Percentiles rank a stretch among this genome's conserved stretches.
Evolutionary conservation across 2,329 filamentous ascomycete species (phyloP).

Genomic region (Exophiala sideris): DNA sequence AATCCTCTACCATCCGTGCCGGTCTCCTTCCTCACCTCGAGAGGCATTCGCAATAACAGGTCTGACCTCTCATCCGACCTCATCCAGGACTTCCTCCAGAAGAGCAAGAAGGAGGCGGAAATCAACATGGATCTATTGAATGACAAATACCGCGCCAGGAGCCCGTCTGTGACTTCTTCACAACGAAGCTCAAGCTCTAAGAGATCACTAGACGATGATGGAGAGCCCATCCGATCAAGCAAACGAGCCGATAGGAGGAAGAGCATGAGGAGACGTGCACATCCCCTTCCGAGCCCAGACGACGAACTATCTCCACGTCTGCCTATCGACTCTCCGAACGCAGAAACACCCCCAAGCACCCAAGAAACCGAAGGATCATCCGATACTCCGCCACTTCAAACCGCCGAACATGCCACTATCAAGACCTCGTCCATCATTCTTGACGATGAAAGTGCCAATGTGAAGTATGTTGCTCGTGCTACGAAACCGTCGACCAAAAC

Average conservation of each 20-base stretch:
- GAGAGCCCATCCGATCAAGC: slow-evolving; percentile 23
- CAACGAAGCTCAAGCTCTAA: slow-evolving; percentile 30
- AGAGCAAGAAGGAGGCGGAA: slow-evolving; percentile 23
- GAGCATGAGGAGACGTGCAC: slow-evolving; percentile 22
- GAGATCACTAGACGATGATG: slow-evolving; percentile 29
- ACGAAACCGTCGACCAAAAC: slow-evolving; percentile 1
- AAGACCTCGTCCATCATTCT: background rate
- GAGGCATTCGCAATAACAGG: slow-evolving; percentile 24
- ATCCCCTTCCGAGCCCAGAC: slow-evolving; percentile 17
- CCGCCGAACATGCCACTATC: background rate
- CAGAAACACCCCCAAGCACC: slow-evolving; percentile 25
- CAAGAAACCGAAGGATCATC: slow-evolving; percentile 26
- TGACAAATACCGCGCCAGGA: slow-evolving; percentile 25
- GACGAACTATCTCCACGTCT: slow-evolving; percentile 13
- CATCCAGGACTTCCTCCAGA: slow-evolving; percentile 26
- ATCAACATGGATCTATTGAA: slow-evolving; percentile 22
- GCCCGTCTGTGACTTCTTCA: slow-evolving; percentile 29
- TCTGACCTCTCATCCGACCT: slow-evolving; percentile 26
- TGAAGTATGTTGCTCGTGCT: slow-evolving; percentile 1
- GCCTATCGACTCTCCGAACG: slow-evolving; percentile 10
- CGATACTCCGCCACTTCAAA: slow-evolving; percentile 13
- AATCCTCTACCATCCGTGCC: slow-evolving; percentile 8
- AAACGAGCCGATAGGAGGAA: slow-evolving; percentile 27
- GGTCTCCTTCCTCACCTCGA: slow-evolving; percentile 14
- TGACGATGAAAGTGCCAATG: slow-evolving; percentile 1